phyloP scores from a whole-genome alignment of 257 asterid genomes.

The Solanum pennellii region DNA sequence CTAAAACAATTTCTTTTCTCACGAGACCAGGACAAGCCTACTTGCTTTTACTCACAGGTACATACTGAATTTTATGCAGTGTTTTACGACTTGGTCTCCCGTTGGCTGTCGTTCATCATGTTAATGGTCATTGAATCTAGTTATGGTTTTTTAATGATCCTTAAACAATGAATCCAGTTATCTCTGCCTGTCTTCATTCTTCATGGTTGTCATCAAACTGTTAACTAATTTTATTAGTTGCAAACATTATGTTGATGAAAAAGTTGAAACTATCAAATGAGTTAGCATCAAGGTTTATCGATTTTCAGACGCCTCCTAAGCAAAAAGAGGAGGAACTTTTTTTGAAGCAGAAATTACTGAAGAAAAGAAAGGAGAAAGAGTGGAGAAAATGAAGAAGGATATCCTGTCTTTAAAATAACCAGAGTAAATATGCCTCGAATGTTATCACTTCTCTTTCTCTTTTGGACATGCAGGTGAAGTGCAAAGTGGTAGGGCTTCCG shows the following conservation, averaged over 20 bases:
- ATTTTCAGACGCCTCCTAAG: not conserved
- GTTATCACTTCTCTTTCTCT: not conserved
- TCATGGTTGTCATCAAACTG: not conserved
- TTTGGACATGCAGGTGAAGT: constrained; percentile 49
- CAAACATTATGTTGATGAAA: not conserved
- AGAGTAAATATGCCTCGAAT: not conserved
- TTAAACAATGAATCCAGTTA: not conserved
- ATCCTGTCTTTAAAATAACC: not conserved
- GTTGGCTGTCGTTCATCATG: not conserved
- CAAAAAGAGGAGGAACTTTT: not conserved
- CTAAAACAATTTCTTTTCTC: constrained; percentile 63
- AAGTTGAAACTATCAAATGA: not conserved
- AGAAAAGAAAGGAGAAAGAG: not conserved
- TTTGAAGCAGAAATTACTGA: not conserved
- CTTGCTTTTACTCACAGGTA: constrained; percentile 83
- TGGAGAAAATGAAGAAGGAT: not conserved
- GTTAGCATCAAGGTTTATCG: not conserved
- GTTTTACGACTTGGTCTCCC: not conserved
- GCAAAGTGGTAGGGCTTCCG: constrained; percentile 62
- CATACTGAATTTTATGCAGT: not conserved
- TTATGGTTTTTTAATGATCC: not conserved
- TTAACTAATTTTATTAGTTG: not conserved
- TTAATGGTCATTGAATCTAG: not conserved
- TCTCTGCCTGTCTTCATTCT: not conserved
- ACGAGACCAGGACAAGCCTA: constrained; percentile 42